phyloP scores from a whole-genome alignment of 78 protist genomes.

The Blattamonas nauphoetae region DNA sequence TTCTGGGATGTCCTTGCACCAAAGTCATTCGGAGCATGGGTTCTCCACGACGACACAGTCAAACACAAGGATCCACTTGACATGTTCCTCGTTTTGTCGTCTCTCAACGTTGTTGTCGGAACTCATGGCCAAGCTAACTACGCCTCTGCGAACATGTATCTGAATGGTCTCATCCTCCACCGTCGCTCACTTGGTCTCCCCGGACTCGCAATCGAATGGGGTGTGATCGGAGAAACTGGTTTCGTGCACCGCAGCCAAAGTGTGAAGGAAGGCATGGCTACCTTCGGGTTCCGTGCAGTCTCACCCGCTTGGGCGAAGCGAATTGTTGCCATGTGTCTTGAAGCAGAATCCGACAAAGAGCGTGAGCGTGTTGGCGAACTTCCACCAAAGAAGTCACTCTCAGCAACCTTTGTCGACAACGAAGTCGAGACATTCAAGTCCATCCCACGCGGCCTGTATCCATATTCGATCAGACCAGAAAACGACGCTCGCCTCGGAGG shows the following conservation, averaged over 20 bases:
- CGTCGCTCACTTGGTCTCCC: conserved; percentile 12
- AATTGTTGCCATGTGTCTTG: not conserved
- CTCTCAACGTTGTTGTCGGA: conserved; percentile 35
- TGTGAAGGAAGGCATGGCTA: not conserved
- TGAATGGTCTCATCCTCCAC: conserved; percentile 36
- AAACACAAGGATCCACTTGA: conserved; percentile 12
- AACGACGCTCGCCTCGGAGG: not conserved
- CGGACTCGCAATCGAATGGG: not conserved
- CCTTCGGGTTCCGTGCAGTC: not conserved
- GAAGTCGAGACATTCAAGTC: not conserved
- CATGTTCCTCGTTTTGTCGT: conserved; percentile 29
- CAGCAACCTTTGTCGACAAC: not conserved
- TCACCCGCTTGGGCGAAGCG: not conserved
- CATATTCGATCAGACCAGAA: not conserved
- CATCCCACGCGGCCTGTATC: not conserved
- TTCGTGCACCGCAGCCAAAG: not conserved
- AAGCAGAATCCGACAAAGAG: not conserved
- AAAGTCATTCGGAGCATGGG: conserved; percentile 35
- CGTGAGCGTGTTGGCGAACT: not conserved
- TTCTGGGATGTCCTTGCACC: conserved; percentile 16
- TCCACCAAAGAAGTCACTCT: not conserved
- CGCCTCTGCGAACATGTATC: conserved; percentile 53
- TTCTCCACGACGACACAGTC: conserved; percentile 19
- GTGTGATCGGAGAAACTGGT: not conserved
- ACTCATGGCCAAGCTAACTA: conserved; percentile 49